A percentile compares a stretch with the other conserved stretches of the same genome.
phyloP scores from a whole-genome alignment of 2,329 filamentous ascomycete genomes.

The Trichoderma simmonsii region DNA sequence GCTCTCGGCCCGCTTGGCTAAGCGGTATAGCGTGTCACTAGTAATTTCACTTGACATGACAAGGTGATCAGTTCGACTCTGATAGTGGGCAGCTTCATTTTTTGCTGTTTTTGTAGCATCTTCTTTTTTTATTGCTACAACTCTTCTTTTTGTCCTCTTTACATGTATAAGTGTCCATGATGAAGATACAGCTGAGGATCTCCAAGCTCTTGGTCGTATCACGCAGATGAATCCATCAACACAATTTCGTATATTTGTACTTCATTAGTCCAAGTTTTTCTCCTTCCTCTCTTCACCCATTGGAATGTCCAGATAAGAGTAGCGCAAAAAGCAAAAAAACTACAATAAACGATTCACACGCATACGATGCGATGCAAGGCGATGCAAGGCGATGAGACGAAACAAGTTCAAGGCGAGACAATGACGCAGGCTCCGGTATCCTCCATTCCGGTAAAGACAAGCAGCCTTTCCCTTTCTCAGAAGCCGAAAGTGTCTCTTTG shows the following conservation, averaged over 20 bases:
- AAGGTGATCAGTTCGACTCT: slow-evolving; percentile 19
- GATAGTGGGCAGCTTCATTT: slow-evolving; percentile 14
- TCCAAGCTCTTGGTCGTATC: too few species aligned
- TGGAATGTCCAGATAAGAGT: neutral
- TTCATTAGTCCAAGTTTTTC: too few species aligned
- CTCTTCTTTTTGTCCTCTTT: neutral
- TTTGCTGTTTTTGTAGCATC: neutral
- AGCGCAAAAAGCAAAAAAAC: neutral
- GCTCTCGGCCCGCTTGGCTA: slow-evolving; percentile 15
- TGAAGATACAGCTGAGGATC: neutral
- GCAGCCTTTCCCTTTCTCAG: neutral
- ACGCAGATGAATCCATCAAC: neutral
- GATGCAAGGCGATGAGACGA: neutral
- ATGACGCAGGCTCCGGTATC: neutral
- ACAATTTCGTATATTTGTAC: neutral
- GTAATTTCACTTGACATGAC: slow-evolving; percentile 14
- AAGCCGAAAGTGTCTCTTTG: neutral
- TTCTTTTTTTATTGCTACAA: neutral
- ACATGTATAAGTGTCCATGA: neutral
- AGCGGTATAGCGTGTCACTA: slow-evolving; percentile 19
- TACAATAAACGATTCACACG: neutral
- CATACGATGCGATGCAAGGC: neutral
- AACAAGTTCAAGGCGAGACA: neutral
- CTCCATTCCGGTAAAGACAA: slow-evolving; percentile 1
- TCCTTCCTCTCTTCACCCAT: too few species aligned